A percentile compares a stretch with the other conserved stretches of the same genome.
Evolutionary conservation across 2,329 filamentous ascomycete genomes (phyloP).

Genomic region (Paraconiothyrium sp.): DNA sequence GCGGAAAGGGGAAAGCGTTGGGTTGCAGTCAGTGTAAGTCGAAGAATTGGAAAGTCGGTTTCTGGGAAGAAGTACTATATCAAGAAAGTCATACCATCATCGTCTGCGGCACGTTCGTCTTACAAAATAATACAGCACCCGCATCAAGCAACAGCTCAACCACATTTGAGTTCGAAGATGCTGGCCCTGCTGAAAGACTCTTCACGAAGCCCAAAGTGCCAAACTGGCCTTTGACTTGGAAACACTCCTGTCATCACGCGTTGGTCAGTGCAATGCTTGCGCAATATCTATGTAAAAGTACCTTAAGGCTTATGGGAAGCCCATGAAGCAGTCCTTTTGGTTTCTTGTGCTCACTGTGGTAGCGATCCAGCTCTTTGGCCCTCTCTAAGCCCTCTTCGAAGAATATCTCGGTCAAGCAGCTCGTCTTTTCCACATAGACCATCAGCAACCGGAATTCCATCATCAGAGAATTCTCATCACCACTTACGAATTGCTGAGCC

Average conservation of each 20-base stretch:
- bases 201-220: background rate
- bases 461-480: conserved; percentile 44
- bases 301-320: conserved; percentile 63
- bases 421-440: background rate
- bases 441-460: background rate
- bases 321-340: conserved; percentile 60
- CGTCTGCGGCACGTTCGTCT: background rate
- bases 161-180: background rate
- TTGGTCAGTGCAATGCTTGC: conserved; percentile 46
- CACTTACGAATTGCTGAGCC: conserved; percentile 64
- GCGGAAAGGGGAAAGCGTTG: no score
- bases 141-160: background rate
- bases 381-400: conserved; percentile 44
- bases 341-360: conserved; percentile 41
- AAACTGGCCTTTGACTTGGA: conserved; percentile 46
- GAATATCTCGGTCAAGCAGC: background rate
- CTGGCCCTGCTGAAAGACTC: conserved; percentile 53
- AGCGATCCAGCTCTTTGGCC: conserved; percentile 43
- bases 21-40: no score
- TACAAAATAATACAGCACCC: background rate
- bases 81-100: background rate
- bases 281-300: conserved; percentile 60
- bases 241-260: conserved; percentile 24
- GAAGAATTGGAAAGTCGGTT: no score
- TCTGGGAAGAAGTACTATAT: no score